Evolutionary conservation across 1,284 basidiomycete genomes (phyloP), one percentile per base, ranked within the genome.

Genomic region (Ceratobasidium sp.): DNA sequence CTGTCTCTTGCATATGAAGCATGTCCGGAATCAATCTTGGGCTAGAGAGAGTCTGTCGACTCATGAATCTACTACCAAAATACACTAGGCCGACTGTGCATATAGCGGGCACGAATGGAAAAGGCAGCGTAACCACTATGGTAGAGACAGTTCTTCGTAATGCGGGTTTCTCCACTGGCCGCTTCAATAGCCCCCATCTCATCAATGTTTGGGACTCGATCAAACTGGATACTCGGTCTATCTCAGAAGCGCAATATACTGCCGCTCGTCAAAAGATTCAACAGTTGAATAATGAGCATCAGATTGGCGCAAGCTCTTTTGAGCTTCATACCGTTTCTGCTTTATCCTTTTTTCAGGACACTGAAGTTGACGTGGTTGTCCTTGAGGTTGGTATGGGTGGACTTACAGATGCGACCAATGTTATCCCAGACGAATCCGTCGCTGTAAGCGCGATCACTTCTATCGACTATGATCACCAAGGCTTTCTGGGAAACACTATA

Each of bases 311-410:
- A 1, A 93, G 86, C 69, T 86, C 83, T 74, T 98, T 98, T 79
- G 96, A 97, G 81, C 78, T 95, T n/a, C 85, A 94, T 72, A 92
- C 95, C 0, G 84, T 92, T 72, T 90, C 89, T 0, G 94, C 92
- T 0, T 87, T 93, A 59, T 81, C 84, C 57, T 80, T 92, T 55
- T 94, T 95, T 78, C 91, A 95, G 77, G 82, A 83, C 3, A 82
- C 81, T 0, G 74, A 82, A 23, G 85, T 96, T 0, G 95, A 98
- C 77, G 79, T 98, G 18, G 90, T 92, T 57, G 86, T 99, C 3
- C 82, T 98, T 62, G 97, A 99, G 82, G 97, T 96, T 8, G 97
- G 97, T 0, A 90, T 99, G 89, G 97, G 97, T 0, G 97, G 97
- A 0, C 84, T 88, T 2, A 82, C 92, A 67, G 97, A 99, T 79